Percentiles rank a stretch among this genome's conserved stretches.
Conservation (phyloP, 2,329 filamentous ascomycete species). For the Colletotrichum orchidophilum region DNA sequence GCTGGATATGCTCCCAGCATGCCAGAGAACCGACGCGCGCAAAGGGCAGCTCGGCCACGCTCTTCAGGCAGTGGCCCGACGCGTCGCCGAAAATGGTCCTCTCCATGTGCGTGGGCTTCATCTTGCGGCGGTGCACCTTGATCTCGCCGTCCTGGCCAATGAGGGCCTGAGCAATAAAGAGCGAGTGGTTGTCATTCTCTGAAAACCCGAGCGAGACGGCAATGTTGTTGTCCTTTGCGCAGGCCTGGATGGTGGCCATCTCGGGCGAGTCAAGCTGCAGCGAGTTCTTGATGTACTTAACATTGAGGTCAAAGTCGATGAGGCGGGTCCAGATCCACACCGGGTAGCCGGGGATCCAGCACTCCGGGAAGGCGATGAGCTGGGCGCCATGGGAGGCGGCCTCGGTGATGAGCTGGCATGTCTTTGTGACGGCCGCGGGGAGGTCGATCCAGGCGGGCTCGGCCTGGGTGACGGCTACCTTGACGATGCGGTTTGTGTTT, state of each 20-base stretch:
- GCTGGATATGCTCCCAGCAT: conserved; percentile 68
- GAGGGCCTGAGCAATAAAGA: conserved; percentile 58
- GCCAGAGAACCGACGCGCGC: conserved; percentile 63
- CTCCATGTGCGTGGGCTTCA: conserved; percentile 64
- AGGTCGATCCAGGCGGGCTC: conserved; percentile 71
- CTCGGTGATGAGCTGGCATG: conserved; percentile 63
- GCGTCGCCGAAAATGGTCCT: conserved; percentile 49
- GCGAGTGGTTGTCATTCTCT: conserved; percentile 54
- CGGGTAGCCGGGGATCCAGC: conserved; percentile 66
- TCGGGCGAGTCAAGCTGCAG: conserved; percentile 52
- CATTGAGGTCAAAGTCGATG: conserved; percentile 40
- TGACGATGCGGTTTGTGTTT: conserved; percentile 19
- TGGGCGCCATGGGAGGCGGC: conserved; percentile 63
- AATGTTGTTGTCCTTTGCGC: conserved; percentile 52
- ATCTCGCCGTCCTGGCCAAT: conserved; percentile 53
- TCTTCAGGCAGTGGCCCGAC: conserved; percentile 40
- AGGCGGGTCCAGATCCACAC: conserved; percentile 50
- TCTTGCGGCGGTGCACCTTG: conserved; percentile 53
- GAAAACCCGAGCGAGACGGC: conserved; percentile 60
- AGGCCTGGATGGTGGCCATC: conserved; percentile 52
- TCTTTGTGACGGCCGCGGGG: conserved; percentile 62
- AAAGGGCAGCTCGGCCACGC: conserved; percentile 59
- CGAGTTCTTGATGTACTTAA: conserved; percentile 51
- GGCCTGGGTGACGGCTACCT: conserved; percentile 63
- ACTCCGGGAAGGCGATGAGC: conserved; percentile 64